Evolutionary conservation across 495 filamentous ascomycete species (phyloP), one percentile per base, ranked within the genome.

Genomic region (Penicillium samsonianum): DNA sequence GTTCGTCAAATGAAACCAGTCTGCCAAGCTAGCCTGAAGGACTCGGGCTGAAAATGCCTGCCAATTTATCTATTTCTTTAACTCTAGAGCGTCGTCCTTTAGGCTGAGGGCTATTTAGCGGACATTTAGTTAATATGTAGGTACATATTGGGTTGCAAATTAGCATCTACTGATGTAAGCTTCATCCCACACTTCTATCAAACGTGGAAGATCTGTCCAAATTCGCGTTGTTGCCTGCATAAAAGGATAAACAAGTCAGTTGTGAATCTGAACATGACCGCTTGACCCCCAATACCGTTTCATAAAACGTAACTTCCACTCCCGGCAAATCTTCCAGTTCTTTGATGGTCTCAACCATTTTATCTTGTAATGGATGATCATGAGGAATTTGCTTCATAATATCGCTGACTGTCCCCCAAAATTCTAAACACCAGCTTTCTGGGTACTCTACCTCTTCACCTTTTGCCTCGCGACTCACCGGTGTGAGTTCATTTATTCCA

Each of bases 11-110:
- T 14, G 16, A 31, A 31, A 31, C 28, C 38, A 33, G 14, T 43
- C 40, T n/a, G 38, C 30, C 16, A 54, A 44, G 23, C 51, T 26
- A 8, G 25, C 25, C 16, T 54, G 51, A 22, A 54, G 51, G 25
- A 45, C 20, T 12, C 51, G 51, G 7, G 51, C 51, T 20, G 51
- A 54, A 33, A 54, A 44, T 33, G 51, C 51, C n/a, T 43, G 42
- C 25, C 25, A 43, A 43, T 54, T 54, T 16, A 54, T 28, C 11
- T 40, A 41, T 35, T n/a, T 28, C 26, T 54, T 40, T 11, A 43
- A 33, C 2, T 12, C 25, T 9, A 8, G 22, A n/a, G 6, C 3
- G 1, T 20, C 11, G 16, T 42, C 26, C 5, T 43, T 19, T 4
- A 26, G 30, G 8, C 6, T n/a, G 10, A 40, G 42, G 19, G 16